Evolutionary conservation across 495 filamentous ascomycete species (phyloP), one percentile per base, ranked within the genome.

Genomic region (Penicillium subrubescens): DNA sequence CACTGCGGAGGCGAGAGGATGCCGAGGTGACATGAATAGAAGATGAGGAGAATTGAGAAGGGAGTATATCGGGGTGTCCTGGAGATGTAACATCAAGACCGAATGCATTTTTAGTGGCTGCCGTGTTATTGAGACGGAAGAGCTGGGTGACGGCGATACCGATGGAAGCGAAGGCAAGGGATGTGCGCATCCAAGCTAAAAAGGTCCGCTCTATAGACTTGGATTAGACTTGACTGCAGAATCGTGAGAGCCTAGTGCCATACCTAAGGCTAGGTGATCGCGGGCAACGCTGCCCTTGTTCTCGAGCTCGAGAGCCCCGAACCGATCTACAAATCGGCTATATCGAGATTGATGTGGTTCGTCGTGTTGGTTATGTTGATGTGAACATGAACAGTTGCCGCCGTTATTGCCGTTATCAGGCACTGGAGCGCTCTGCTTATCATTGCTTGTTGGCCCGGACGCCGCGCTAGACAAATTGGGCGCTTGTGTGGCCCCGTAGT

Each of bases 81-180:
- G 59, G 55, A 21, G 35, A 50, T n/a, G 4, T 63, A 37, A 34
- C 35, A 31, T 57, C 35, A 12, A 64, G 53, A 17, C 44, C 46
- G 15, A 63, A 54, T 23, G 53, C 46, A 17, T 65, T 41, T 52
- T 62, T 62, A 0, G 53, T 52, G 1, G 50, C 48, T 10, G 65
- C 62, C 35, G 88, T 82, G 27, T 86, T 90, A 82, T 96, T 97
- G 52, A 98, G 88, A 29, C 95, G 90, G 79, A 99, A 98, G 55
- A 99, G 86, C 76, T 99, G 95, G 2, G 96, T 97, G 55, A 99
- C 87, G 57, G 94, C 95, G 64, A 99, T 94, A 60, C 95, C 95
- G 70, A 99, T 99, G 55, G 89, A 93, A 41, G 95, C 96, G 73
- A 99, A 99, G 53, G 94, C 92, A 48, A 99, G 84, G 23, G 93